Evolutionary conservation across 257 asterid genomes (phyloP), one percentile per base, ranked within the genome.

Genomic region (Solanum sejunctum): DNA sequence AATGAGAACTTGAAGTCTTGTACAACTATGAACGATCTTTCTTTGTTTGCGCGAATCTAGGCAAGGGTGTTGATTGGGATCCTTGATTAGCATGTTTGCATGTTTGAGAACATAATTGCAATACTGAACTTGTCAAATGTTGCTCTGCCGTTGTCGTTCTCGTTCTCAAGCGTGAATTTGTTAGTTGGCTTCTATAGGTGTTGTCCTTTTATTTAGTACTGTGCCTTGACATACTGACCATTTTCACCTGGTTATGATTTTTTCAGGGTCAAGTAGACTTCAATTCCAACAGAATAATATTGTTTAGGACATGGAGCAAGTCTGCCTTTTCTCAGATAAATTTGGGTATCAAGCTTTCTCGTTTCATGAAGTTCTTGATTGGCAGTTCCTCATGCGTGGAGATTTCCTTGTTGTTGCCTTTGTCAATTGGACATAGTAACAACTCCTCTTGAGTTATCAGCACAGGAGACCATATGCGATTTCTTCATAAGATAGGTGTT

Each of bases 301-400:
- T 89, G 85, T 87, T 87, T 94, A 90, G 93, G 95, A 92, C 92
- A 97, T 97, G 99, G 99, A 94, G 92, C 94, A 92, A 90, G 89
- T 91, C 85, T 86, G 92, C 93, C 90, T 90, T 84, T 92, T 94
- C 94, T 92, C 97, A 88, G 90, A 91, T 90, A 91, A 91, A 92
- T 86, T 86, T 91, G 92, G 88, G 88, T 91, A 86, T 77, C 92
- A 89, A 86, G 91, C 84, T 84, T 92, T 92, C 78, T 90, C 96
- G 86, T 94, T 95, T 92, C 97, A 91, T 85, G 94, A 97, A 95
- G 95, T 93, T 83, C 97, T 95, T 70, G 93, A 94, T 84, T 95
- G 98, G 98, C 93, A 92, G 87, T 91, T 92, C 88, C 89, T 95
- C 90, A 86, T 88, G 89, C 87, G 88, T 90, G 94, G 98, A 88